Evolutionary conservation across 106 monocot species (phyloP).

Genomic region (Platanthera zijinensis): DNA sequence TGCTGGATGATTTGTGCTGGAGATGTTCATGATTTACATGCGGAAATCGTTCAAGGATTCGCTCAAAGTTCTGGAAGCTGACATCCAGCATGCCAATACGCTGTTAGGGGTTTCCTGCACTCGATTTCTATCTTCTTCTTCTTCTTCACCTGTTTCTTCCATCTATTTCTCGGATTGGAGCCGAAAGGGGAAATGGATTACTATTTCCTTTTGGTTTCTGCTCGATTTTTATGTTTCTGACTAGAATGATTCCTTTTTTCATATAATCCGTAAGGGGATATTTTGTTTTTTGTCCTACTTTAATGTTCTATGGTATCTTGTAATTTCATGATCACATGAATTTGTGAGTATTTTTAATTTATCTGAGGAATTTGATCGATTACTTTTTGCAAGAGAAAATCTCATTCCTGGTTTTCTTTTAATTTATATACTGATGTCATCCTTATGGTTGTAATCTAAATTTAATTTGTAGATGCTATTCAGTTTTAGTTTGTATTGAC

Average conservation of each 20-base stretch:
- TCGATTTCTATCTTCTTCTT: background rate
- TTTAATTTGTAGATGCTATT: background rate
- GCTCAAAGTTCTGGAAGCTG: constrained; percentile 90
- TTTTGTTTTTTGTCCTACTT: background rate
- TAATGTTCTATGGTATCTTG: background rate
- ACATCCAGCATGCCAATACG: constrained; percentile 97
- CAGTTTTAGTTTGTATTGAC: background rate
- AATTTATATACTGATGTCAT: too few relatives aligned
- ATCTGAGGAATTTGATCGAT: background rate
- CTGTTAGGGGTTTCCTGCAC: constrained; percentile 39
- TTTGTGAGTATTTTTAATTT: background rate
- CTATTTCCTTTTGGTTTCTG: background rate
- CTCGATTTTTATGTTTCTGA: background rate
- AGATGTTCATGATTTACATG: constrained; percentile 59
- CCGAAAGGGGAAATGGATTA: background rate
- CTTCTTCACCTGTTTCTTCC: background rate
- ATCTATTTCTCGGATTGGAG: background rate
- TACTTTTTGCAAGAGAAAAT: background rate
- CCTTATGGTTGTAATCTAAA: background rate
- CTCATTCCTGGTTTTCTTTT: background rate
- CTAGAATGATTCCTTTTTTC: background rate
- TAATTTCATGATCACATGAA: background rate
- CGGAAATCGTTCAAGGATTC: constrained; percentile 98
- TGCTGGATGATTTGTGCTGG: constrained; percentile 11
- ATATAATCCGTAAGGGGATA: background rate